Percentiles rank a stretch among this genome's conserved stretches.
These are phyloP conservation scores for Suillus discolor DNA, from an alignment of 768 basidiomycete genomes.

Conservation along the genomic window DNA sequence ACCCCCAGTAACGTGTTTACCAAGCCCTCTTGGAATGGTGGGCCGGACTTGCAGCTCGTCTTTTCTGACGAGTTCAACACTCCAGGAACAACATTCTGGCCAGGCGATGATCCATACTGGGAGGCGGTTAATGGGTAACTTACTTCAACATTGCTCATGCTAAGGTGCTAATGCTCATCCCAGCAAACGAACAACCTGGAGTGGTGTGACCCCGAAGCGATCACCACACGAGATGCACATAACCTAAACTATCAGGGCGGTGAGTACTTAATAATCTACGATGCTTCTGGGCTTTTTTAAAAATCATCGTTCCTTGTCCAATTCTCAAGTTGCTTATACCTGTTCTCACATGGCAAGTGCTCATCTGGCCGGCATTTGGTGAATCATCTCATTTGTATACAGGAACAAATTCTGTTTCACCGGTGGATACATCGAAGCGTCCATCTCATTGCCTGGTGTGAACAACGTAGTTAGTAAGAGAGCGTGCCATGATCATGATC, in stretches of 20 bases:
- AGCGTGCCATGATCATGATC: not conserved
- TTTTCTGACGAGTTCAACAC: slow-evolving; percentile 84
- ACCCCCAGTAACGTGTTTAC: slow-evolving; percentile 60
- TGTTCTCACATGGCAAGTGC: slow-evolving; percentile 37
- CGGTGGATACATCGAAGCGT: slow-evolving; percentile 72
- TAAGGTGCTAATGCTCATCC: slow-evolving; percentile 26
- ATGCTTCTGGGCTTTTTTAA: slow-evolving; percentile 23
- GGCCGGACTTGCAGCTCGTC: slow-evolving; percentile 56
- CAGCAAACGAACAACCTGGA: slow-evolving; percentile 54
- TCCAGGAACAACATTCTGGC: slow-evolving; percentile 76
- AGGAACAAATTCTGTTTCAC: slow-evolving; percentile 93
- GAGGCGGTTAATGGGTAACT: slow-evolving; percentile 53
- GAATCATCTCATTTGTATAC: slow-evolving; percentile 4
- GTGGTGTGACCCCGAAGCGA: slow-evolving; percentile 55
- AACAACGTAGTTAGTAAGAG: slow-evolving; percentile 56
- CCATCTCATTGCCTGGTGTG: slow-evolving; percentile 67
- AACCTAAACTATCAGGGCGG: slow-evolving; percentile 48
- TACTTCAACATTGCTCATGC: slow-evolving; percentile 26
- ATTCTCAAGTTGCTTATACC: not conserved
- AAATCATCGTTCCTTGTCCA: slow-evolving; percentile 21
- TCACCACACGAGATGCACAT: slow-evolving; percentile 53
- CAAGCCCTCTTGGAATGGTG: slow-evolving; percentile 59
- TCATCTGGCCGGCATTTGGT: slow-evolving; percentile 1
- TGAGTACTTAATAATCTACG: slow-evolving; percentile 12
- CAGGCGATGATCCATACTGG: slow-evolving; percentile 86